A percentile compares a stretch with the other conserved stretches of the same genome.
Evolutionary conservation across 768 basidiomycete species (phyloP).

Genomic region (Boletus reticuloceps): DNA sequence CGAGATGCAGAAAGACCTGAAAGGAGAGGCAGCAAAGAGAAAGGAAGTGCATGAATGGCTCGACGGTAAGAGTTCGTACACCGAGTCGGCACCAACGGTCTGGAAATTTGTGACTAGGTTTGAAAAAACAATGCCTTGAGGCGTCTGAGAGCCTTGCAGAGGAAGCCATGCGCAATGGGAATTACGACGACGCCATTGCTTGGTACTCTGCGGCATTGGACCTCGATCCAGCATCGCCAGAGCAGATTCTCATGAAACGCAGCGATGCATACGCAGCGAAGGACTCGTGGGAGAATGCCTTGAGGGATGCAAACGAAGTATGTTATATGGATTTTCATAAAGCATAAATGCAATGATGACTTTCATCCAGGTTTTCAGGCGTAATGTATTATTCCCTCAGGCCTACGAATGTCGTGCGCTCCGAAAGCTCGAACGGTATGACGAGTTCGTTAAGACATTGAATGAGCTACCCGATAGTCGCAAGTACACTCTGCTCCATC

Average conservation of each 20-base stretch:
- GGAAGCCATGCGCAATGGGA: neutral
- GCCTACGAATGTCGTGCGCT: constrained; percentile 3
- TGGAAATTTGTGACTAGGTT: neutral
- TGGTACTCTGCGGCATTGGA: neutral
- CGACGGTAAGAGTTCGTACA: neutral
- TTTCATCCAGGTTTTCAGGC: neutral
- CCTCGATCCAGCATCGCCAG: neutral
- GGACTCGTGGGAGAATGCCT: constrained; percentile 4
- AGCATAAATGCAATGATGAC: neutral
- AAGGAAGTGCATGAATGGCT: neutral
- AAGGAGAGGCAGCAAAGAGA: neutral
- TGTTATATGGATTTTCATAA: neutral
- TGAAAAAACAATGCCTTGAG: neutral
- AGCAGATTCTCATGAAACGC: constrained; percentile 7
- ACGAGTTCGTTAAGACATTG: neutral
- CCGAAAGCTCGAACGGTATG: neutral
- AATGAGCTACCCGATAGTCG: neutral
- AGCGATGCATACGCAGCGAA: constrained; percentile 1
- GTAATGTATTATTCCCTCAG: neutral
- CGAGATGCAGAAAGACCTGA: neutral
- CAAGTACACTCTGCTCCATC: neutral
- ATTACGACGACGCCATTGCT: neutral
- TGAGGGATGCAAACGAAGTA: constrained; percentile 9
- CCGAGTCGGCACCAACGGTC: neutral
- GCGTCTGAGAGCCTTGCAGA: neutral